Percentiles rank a stretch among this genome's conserved stretches.
phyloP scores from a whole-genome alignment of 805 yeast genomes.

The Candida manassasensis region DNA sequence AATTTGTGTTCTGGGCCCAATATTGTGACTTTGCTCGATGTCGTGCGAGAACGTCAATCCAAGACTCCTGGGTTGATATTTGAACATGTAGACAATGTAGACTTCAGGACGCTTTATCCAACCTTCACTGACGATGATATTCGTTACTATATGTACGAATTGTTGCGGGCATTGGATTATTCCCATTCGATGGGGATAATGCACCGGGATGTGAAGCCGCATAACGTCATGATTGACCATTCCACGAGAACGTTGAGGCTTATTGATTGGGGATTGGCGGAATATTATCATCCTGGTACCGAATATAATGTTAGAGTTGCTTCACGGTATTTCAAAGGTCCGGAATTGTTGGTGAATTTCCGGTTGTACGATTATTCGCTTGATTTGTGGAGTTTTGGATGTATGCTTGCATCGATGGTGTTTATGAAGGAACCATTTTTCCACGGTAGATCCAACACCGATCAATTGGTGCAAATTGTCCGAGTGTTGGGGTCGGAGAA shows the following conservation, averaged over 20 bases:
- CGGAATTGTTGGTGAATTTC: slow-evolving; percentile 81
- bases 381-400: slow-evolving; percentile 92
- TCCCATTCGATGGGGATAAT: slow-evolving; percentile 86
- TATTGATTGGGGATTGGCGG: slow-evolving; percentile 96
- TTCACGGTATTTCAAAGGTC: slow-evolving; percentile 89
- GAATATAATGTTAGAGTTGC: slow-evolving; percentile 94
- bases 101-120: slow-evolving; percentile 83
- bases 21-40: slow-evolving; percentile 68
- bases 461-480: slow-evolving; percentile 86
- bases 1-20: slow-evolving; percentile 83
- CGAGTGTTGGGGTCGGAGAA: slow-evolving; percentile 84
- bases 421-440: slow-evolving; percentile 91
- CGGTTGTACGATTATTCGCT: slow-evolving; percentile 87
- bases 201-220: slow-evolving; percentile 86
- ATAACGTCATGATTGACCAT: slow-evolving; percentile 93
- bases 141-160: slow-evolving; percentile 76
- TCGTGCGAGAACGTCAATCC: slow-evolving; percentile 81
- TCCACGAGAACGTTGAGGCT: slow-evolving; percentile 61
- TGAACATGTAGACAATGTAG: slow-evolving; percentile 79
- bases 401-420: slow-evolving; percentile 85
- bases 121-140: slow-evolving; percentile 71
- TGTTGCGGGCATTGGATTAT: slow-evolving; percentile 77
- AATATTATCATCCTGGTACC: slow-evolving; percentile 83
- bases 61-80: slow-evolving; percentile 87
- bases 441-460: slow-evolving; percentile 86